Evolutionary conservation across 2,329 filamentous ascomycete genomes (phyloP).

Genomic region (Ophiognomonia clavigignenti-juglandacearum): DNA sequence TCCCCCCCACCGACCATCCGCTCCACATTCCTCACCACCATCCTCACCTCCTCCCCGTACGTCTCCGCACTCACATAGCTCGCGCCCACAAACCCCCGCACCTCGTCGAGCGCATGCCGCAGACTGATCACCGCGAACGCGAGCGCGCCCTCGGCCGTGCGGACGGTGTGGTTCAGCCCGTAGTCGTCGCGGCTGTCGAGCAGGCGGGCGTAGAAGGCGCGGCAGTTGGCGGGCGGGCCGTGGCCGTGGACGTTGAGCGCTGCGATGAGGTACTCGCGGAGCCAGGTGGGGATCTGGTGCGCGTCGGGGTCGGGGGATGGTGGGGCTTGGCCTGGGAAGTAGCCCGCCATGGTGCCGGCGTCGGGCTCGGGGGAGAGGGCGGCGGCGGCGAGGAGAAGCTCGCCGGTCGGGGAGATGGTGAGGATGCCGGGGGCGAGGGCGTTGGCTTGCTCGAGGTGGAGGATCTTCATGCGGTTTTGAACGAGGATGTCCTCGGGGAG

Average conservation of each 20-base stretch:
- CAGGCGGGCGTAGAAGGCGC: conserved; percentile 3
- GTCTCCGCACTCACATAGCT: neutral
- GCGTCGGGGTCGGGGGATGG: neutral
- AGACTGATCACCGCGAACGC: neutral
- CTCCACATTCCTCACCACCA: neutral
- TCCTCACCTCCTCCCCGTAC: conserved; percentile 4
- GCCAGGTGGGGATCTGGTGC: conserved; percentile 6
- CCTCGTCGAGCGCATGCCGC: neutral
- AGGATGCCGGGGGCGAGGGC: neutral
- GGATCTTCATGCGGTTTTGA: neutral
- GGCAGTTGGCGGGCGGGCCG: conserved; percentile 1
- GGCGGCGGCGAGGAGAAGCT: neutral
- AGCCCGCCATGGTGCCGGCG: conserved; percentile 2
- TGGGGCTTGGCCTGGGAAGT: neutral
- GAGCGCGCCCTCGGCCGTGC: neutral
- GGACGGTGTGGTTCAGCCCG: neutral
- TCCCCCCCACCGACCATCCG: neutral
- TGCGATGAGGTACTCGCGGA: conserved; percentile 4
- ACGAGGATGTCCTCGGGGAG: too few species aligned
- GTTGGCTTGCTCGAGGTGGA: conserved; percentile 1
- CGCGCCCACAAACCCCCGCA: neutral
- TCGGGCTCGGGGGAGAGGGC: neutral
- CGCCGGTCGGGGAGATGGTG: neutral
- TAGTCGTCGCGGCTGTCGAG: neutral
- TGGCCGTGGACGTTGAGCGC: conserved; percentile 3